phyloP scores from a whole-genome alignment of 169 alveolate genomes.

The Cryptosporidium viatorum region DNA sequence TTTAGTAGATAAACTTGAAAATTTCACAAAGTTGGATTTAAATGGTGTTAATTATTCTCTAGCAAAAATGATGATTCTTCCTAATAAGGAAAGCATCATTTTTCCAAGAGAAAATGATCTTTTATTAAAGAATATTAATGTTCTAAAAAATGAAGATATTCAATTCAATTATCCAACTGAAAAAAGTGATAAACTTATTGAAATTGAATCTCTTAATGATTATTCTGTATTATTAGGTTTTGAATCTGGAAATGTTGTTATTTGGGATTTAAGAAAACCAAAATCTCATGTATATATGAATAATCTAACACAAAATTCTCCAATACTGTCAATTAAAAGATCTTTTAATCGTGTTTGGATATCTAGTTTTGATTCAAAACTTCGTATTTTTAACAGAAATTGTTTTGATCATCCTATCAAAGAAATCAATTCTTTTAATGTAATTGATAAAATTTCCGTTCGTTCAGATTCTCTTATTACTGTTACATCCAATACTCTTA shows the following conservation, averaged over 20 bases:
- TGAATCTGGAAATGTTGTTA: slow-evolving; percentile 25
- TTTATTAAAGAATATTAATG: neutral
- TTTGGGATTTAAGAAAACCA: slow-evolving; percentile 48
- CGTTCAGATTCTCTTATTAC: slow-evolving; percentile 36
- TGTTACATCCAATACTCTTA: neutral
- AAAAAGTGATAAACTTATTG: slow-evolving; percentile 16
- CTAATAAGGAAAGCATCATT: neutral
- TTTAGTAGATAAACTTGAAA: neutral
- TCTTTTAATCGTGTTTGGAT: slow-evolving; percentile 42
- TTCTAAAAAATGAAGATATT: neutral
- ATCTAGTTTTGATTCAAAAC: slow-evolving; percentile 15
- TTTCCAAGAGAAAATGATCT: slow-evolving; percentile 4
- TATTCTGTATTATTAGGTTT: slow-evolving; percentile 19
- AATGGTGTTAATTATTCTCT: neutral
- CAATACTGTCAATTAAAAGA: slow-evolving; percentile 36
- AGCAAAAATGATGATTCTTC: slow-evolving; percentile 1
- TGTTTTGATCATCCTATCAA: slow-evolving; percentile 24
- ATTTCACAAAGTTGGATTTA: neutral
- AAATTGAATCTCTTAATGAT: slow-evolving; percentile 12
- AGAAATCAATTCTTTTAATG: neutral
- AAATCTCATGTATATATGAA: neutral
- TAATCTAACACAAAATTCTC: neutral
- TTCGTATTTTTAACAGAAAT: slow-evolving; percentile 48
- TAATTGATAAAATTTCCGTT: slow-evolving; percentile 19
- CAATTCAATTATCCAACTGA: neutral